phyloP scores from a whole-genome alignment of 768 basidiomycete species.

The Serendipita sp. region DNA sequence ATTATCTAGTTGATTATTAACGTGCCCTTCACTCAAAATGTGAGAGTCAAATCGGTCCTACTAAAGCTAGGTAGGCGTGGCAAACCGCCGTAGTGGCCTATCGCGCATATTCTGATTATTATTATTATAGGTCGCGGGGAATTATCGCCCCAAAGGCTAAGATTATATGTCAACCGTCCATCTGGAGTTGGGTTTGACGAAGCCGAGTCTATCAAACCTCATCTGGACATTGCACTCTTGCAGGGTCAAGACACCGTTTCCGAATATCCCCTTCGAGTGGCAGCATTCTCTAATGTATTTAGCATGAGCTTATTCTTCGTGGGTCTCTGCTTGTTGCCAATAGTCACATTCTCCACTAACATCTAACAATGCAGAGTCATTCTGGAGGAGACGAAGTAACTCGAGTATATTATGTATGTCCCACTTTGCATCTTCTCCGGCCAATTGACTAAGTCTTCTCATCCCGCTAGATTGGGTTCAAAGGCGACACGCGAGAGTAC shows the following conservation, averaged over 20 bases:
- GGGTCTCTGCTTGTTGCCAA: conserved; percentile 20
- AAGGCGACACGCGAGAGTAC: conserved; percentile 43
- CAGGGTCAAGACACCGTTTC: conserved; percentile 53
- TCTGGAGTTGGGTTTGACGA: conserved; percentile 67
- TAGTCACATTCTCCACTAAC: conserved; percentile 6
- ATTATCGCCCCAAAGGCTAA: conserved; percentile 52
- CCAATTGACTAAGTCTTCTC: not conserved
- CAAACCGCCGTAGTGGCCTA: not conserved
- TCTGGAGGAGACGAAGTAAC: conserved; percentile 48
- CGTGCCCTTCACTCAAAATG: conserved; percentile 64
- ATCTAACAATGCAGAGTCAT: conserved; percentile 33
- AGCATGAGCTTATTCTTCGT: conserved; percentile 69
- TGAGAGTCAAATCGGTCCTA: conserved; percentile 55
- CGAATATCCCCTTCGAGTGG: conserved; percentile 63
- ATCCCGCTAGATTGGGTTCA: conserved; percentile 47
- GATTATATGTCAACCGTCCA: conserved; percentile 57
- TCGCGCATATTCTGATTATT: not conserved
- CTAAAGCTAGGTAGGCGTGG: conserved; percentile 51
- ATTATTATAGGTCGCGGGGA: conserved; percentile 51
- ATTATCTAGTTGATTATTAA: conserved; percentile 54
- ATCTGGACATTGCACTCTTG: conserved; percentile 51
- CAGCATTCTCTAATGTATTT: conserved; percentile 61
- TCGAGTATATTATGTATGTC: conserved; percentile 42
- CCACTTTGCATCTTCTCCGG: not conserved
- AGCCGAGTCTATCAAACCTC: conserved; percentile 49